These are phyloP conservation scores for Botrytis fragariae DNA, from an alignment of 2,329 filamentous ascomycete species.

Conservation along the genomic window DNA sequence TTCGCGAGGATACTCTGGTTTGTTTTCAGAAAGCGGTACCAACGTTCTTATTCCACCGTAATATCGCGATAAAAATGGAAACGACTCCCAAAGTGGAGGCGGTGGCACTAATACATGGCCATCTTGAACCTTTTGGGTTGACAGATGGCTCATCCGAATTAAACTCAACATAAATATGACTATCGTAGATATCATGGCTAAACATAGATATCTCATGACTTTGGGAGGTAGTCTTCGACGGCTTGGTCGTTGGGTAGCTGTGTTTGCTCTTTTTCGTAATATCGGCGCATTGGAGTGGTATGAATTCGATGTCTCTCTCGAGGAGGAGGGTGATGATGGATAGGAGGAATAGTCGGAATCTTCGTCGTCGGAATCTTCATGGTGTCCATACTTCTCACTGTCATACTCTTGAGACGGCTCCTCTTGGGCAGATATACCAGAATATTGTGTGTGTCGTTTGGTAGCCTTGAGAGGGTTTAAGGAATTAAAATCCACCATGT, in stretches of 20 bases:
- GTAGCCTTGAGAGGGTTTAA: constrained; percentile 43
- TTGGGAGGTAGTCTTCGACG: constrained; percentile 57
- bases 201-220: constrained; percentile 74
- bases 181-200: constrained; percentile 66
- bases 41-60: constrained; percentile 82
- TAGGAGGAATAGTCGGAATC: constrained; percentile 44
- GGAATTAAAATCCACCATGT: constrained; percentile 50
- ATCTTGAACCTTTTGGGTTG: constrained; percentile 59
- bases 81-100: constrained; percentile 74
- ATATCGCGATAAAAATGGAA: constrained; percentile 81
- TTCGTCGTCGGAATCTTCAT: constrained; percentile 46
- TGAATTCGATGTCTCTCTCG: constrained; percentile 36
- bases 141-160: constrained; percentile 68
- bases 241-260: constrained; percentile 23
- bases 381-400: constrained; percentile 34
- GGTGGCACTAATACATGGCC: constrained; percentile 59
- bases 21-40: constrained; percentile 62
- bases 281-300: constrained; percentile 36
- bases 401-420: constrained; percentile 27
- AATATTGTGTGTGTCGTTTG: constrained; percentile 35
- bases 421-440: constrained; percentile 21
- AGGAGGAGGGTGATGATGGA: constrained; percentile 33
- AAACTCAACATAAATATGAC: constrained; percentile 75
- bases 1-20: constrained; percentile 75
- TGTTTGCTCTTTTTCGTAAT: constrained; percentile 31